Evolutionary conservation across 2,329 filamentous ascomycete species (phyloP).

Genomic region (Nothopassalora personata): DNA sequence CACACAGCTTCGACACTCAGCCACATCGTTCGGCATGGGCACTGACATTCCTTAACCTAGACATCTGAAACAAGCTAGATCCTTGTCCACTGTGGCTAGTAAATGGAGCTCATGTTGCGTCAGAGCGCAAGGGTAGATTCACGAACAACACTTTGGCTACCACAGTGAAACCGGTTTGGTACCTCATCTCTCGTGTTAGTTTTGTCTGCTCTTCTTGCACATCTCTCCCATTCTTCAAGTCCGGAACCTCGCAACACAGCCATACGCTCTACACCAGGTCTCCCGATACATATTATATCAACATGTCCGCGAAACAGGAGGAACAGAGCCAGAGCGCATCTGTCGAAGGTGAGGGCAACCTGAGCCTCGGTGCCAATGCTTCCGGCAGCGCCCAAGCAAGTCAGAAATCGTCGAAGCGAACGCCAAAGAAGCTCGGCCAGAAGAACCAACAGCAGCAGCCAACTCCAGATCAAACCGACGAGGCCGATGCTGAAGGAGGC

Average conservation of each 20-base stretch:
- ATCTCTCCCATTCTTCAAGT: slow-evolving; percentile 3
- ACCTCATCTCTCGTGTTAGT: slow-evolving; percentile 2
- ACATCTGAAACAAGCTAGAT: slow-evolving; percentile 7
- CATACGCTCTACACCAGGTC: neutral
- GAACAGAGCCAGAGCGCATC: slow-evolving; percentile 19
- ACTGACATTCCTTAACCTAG: slow-evolving; percentile 2
- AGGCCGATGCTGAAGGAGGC: slow-evolving; percentile 40
- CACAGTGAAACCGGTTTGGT: slow-evolving; percentile 24
- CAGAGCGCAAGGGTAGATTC: slow-evolving; percentile 15
- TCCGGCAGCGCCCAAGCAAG: slow-evolving; percentile 27
- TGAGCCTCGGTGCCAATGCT: slow-evolving; percentile 28
- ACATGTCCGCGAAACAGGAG: slow-evolving; percentile 22
- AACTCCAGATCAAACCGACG: slow-evolving; percentile 41
- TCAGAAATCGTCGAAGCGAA: slow-evolving; percentile 41
- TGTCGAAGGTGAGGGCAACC: slow-evolving; percentile 23
- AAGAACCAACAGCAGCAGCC: slow-evolving; percentile 44
- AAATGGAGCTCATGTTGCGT: slow-evolving; percentile 21
- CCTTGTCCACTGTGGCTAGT: slow-evolving; percentile 21
- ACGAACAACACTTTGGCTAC: slow-evolving; percentile 2
- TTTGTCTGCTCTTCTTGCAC: slow-evolving; percentile 9
- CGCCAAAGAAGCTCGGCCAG: slow-evolving; percentile 46
- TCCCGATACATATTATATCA: slow-evolving; percentile 5
- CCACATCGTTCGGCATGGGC: neutral
- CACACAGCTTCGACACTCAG: neutral
- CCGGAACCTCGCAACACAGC: neutral